Percentiles rank a stretch among this genome's conserved stretches.
Evolutionary conservation across 2,329 filamentous ascomycete species (phyloP).

Genomic region (Colletotrichum sp.): DNA sequence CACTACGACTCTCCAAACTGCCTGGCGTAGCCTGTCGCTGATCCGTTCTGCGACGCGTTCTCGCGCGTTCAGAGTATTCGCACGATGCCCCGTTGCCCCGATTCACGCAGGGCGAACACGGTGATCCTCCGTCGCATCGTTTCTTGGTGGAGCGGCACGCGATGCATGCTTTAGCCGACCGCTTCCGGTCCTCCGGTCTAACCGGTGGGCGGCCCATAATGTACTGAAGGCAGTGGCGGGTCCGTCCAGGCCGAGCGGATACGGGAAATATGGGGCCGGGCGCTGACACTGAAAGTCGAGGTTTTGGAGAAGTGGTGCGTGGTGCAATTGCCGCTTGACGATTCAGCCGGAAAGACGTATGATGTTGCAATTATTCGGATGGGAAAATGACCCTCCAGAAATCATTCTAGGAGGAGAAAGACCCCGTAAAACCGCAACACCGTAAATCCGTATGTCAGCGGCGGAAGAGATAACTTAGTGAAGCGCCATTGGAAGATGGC

Average conservation of each 20-base stretch:
- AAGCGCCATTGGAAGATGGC: background rate
- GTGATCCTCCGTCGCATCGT: slow-evolving; percentile 52
- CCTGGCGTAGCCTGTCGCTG: background rate
- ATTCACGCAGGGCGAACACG: slow-evolving; percentile 35
- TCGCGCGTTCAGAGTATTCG: background rate
- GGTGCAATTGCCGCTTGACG: background rate
- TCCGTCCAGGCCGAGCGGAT: background rate
- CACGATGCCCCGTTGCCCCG: background rate
- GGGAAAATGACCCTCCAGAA: background rate
- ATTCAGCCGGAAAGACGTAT: background rate
- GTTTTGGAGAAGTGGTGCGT: background rate
- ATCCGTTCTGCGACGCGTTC: background rate
- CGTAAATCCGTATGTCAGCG: background rate
- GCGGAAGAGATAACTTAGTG: background rate
- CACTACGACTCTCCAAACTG: background rate
- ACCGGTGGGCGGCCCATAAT: slow-evolving; percentile 60
- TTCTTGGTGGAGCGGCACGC: slow-evolving; percentile 56
- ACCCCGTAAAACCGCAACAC: background rate
- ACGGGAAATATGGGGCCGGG: background rate
- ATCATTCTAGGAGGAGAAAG: background rate
- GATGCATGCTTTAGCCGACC: slow-evolving; percentile 53
- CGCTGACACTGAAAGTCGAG: background rate
- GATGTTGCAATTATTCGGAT: background rate
- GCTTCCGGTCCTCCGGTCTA: slow-evolving; percentile 50
- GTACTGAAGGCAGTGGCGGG: background rate